Percentiles rank a stretch among this genome's conserved stretches.
Conservation (phyloP, 345 rosid species). For the Stellera chamaejasme region DNA sequence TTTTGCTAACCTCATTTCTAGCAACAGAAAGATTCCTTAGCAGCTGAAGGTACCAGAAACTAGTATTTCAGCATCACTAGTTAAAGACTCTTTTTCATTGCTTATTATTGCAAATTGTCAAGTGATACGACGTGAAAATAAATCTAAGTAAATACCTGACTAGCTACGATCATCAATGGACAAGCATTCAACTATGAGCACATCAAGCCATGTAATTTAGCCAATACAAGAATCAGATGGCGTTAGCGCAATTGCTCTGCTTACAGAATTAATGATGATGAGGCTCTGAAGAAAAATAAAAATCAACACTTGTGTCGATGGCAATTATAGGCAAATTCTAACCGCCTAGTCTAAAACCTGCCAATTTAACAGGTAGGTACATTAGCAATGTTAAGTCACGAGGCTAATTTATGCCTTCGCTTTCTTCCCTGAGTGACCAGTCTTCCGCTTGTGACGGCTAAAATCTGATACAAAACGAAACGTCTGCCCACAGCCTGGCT, state of each 20-base stretch:
- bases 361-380: constrained; percentile 27
- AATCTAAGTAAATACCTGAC: no score
- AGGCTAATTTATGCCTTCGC: constrained; percentile 24
- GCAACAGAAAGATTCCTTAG: no score
- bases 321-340: constrained; percentile 25
- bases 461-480: constrained; percentile 91
- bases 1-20: no score
- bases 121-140: no score
- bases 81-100: no score
- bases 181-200: background rate
- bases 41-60: no score
- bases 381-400: constrained; percentile 27
- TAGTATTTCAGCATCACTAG: no score
- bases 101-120: no score
- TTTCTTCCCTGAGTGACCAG: constrained; percentile 80
- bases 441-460: constrained; percentile 93
- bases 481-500: constrained; percentile 86
- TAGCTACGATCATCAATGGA: no score
- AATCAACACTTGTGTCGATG: constrained; percentile 18
- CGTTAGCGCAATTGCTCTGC: constrained; percentile 12
- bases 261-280: constrained; percentile 15
- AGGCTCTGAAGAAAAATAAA: constrained; percentile 10
- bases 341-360: constrained; percentile 13
- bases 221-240: no score
- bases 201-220: background rate